Base-by-base conservation (phyloP, 2,329 filamentous ascomycete species). In the Hymenoscyphus linearis region DNA sequence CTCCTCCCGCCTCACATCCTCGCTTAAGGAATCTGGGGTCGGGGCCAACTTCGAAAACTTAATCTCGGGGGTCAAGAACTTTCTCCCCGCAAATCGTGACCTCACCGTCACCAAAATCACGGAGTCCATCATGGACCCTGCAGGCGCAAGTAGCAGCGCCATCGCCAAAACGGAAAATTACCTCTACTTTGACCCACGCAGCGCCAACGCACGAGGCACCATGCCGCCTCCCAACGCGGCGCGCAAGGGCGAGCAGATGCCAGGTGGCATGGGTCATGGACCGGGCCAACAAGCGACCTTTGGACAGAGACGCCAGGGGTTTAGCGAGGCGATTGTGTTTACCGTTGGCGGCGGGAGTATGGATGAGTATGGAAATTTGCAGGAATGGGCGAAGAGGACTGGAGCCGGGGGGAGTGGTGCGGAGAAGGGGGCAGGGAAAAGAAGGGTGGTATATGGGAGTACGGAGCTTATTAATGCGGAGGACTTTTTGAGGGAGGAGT, bases 31-130 rank as follows among this genome's bases (percentile, higher is more conserved):
- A 66, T 92, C 91, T 4, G 85, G 85, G 35, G 91, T 96, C 18
- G 85, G 87, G 62, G 86, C 86, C 59, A 98, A 98, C 74, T 91
- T 99, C 71, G 95, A 98, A 74, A 93, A 89, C 34, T 84, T 99
- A 52, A 93, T 98, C 64, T 93, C 91, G 5, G 93, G 93, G 52
- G 93, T 99, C 72, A 99, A 98, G 78, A 98, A 96, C 76, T 96
- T 99, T 76, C 79, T 99, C n/a, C 95, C 96, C 0, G 91, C 86
- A 14, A 96, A 99, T 77, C 91, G 93, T 69, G 96, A 99, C 72
- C 83, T 98, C 10, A 98, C 95, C 0, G 85, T 99, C 58, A 99
- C 96, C 60, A 98, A 98, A 77, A 97, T 99, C 72, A 93, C 95
- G 47, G 95, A 99, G 75, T 96, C 91, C 1, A 88, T 99, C 70